Conservation (phyloP, 768 basidiomycete genomes). For the Calocera cornea region DNA sequence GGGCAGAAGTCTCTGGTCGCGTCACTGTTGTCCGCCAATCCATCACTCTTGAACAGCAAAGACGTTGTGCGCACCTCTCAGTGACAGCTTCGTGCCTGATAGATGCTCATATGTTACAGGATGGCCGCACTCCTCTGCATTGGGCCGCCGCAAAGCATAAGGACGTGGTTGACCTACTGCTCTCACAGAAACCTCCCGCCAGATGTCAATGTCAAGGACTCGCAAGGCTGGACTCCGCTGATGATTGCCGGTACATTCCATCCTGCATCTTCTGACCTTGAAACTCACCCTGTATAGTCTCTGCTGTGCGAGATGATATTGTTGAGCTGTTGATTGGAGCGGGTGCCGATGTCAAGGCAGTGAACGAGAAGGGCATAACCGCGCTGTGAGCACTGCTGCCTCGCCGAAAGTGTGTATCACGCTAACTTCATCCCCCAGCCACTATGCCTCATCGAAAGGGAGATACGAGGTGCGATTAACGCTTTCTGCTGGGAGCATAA, state of each 20-base stretch:
- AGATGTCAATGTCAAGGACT: conserved; percentile 30
- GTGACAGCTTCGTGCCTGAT: too few species aligned
- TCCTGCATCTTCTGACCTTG: neutral
- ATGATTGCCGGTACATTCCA: conserved; percentile 3
- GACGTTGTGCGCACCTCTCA: too few species aligned
- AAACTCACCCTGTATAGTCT: conserved; percentile 38
- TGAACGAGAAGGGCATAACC: conserved; percentile 70
- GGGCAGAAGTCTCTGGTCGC: neutral
- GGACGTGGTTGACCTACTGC: conserved; percentile 52
- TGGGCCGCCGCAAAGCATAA: conserved; percentile 69
- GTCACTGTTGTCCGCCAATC: neutral
- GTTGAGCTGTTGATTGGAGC: conserved; percentile 67
- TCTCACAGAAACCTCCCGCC: conserved; percentile 45
- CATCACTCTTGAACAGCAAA: neutral
- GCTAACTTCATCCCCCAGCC: conserved; percentile 32
- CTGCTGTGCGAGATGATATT: conserved; percentile 64
- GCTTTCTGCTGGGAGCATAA: too few species aligned
- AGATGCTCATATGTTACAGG: conserved; percentile 30
- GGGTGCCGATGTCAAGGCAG: conserved; percentile 66
- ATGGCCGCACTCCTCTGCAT: conserved; percentile 69
- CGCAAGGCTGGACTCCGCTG: conserved; percentile 7
- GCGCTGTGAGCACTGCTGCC: conserved; percentile 69
- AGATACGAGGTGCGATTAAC: conserved; percentile 59
- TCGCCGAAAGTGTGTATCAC: neutral
- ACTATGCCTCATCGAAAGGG: conserved; percentile 88